A percentile compares a stretch with the other conserved stretches of the same genome.
Conservation (phyloP, 192 early-diverging fungal genomes). For the Diversispora eburnea region DNA sequence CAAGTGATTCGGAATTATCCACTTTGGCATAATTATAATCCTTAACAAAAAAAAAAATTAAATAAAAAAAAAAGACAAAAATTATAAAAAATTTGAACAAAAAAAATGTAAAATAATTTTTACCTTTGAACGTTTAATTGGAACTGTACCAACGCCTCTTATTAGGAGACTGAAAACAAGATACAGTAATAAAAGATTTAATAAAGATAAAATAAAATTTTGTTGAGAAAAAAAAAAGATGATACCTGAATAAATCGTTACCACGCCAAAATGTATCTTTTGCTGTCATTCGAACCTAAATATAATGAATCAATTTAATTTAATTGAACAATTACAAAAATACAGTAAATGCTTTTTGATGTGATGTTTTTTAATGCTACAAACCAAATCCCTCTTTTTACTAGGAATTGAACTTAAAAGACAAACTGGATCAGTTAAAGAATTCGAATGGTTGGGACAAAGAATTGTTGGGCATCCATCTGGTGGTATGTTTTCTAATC, state of each 20-base stretch:
- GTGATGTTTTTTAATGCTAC: background rate
- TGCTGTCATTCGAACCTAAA: conserved; percentile 36
- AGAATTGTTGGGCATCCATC: conserved; percentile 40
- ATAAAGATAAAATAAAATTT: background rate
- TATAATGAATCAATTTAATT: background rate
- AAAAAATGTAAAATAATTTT: conserved; percentile 31
- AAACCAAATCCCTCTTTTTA: conserved; percentile 33
- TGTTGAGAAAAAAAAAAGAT: background rate
- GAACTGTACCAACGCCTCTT: conserved; percentile 38
- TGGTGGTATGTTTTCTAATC: conserved; percentile 41
- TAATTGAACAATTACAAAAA: background rate
- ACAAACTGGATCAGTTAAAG: conserved; percentile 39
- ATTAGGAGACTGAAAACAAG: conserved; percentile 32
- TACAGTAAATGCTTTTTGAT: background rate
- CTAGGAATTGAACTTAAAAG: conserved; percentile 35
- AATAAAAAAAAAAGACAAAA: conserved; percentile 32
- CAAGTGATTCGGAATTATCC: background rate
- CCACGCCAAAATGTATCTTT: conserved; percentile 43
- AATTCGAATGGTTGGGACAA: conserved; percentile 40
- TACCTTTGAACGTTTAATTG: conserved; percentile 39
- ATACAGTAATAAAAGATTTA: background rate
- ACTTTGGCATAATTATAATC: conserved; percentile 18
- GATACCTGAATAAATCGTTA: conserved; percentile 38
- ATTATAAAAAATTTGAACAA: conserved; percentile 24
- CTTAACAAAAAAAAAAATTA: conserved; percentile 25